Evolutionary conservation across 2,329 filamentous ascomycete species (phyloP), one percentile per base, ranked within the genome.

Genomic region (Pseudogymnoascus sp.): DNA sequence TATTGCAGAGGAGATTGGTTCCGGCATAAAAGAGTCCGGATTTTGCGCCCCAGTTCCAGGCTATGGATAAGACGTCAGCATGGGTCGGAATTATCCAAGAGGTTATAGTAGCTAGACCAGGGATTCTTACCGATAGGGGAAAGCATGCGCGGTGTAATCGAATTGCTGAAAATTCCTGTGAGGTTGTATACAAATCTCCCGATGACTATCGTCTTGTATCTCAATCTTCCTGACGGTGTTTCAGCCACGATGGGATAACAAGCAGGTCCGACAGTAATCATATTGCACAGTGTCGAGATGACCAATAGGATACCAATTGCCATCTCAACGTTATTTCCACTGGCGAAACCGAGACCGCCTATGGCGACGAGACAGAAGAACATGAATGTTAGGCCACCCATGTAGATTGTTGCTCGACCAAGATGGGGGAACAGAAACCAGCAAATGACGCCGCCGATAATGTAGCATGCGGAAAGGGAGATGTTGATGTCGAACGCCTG

Each of bases 271-370:
- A 73, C 65, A 0, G 72, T 75, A 12, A 74, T 72, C 72, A 74
- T 74, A 16, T 74, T 74, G 39, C 65, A 66, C 22, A 74, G 38
- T 0, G 70, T 74, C 1, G 70, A 73, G 2, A 72, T 65, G 4
- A 74, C 69, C 5, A 74, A 61, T 1, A 73, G 58, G 0, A 75
- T 69, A 1, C 73, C 75, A 12, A 77, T 67, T 2, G 74, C 75
- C 33, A 72, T 35, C 59, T 73, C 64, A 16, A 68, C 67, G 9
- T 75, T 58, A 4, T 77, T 95, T 70, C 92, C 92, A 66, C 92
- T 91, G 22, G 92, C 92, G 71, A 94, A 96, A 75, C 96, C 92
- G 49, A 95, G 82, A 28, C 89, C 90, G 55, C 91, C 91, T 77
- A 95, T 83, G 67, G 84, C 80, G 75, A 83, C 89, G 11, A 87